Evolutionary conservation across 305 asterid species (phyloP).

Genomic region (Rubia occidens): DNA sequence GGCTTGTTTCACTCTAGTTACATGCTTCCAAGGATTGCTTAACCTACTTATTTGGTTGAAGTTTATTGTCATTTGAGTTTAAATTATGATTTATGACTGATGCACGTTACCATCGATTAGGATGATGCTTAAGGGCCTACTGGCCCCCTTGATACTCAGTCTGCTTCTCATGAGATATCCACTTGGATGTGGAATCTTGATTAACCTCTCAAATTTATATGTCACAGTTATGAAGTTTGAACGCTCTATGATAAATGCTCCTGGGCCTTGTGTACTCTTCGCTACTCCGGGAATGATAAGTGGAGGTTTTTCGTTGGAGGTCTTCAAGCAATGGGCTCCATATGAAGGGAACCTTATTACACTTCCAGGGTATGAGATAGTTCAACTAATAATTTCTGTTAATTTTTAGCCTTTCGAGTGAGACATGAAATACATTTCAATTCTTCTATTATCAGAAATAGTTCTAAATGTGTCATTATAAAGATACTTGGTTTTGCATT

Average conservation of each 20-base stretch:
- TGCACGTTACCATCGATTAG: not conserved
- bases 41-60: not conserved
- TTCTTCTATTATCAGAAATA: not conserved
- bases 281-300: slow-evolving; percentile 92
- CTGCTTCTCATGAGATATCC: slow-evolving; percentile 2
- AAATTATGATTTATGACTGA: not conserved
- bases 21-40: not conserved
- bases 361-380: slow-evolving; percentile 65
- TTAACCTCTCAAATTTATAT: slow-evolving; percentile 16
- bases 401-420: not conserved
- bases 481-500: not conserved
- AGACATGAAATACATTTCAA: not conserved
- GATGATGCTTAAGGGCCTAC: not conserved
- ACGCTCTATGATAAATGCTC: slow-evolving; percentile 67
- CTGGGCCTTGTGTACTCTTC: slow-evolving; percentile 91
- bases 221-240: slow-evolving; percentile 67
- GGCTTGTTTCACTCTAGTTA: not conserved
- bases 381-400: not conserved
- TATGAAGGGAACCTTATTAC: slow-evolving; percentile 61
- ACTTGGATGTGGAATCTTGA: slow-evolving; percentile 1
- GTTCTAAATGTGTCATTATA: not conserved
- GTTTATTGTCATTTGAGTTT: not conserved
- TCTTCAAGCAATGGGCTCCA: slow-evolving; percentile 94
- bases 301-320: slow-evolving; percentile 93
- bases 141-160: not conserved